Evolutionary conservation across 2,329 filamentous ascomycete species (phyloP).

Genomic region (Nannizziopsis barbatae): DNA sequence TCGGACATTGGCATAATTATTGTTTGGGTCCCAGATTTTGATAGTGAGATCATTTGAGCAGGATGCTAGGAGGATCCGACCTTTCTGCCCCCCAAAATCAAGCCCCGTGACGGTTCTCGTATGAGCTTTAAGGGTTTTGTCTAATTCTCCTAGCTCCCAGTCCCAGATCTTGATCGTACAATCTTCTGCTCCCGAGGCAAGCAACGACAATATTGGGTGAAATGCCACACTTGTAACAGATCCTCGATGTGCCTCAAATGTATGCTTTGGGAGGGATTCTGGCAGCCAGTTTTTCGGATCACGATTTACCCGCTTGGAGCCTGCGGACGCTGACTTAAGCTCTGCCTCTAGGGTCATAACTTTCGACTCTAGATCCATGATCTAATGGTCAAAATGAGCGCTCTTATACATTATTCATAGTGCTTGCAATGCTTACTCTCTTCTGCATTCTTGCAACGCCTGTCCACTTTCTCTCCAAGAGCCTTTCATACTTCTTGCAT

Average conservation of each 20-base stretch:
- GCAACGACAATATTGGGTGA: conserved; percentile 78
- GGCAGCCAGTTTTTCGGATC: conserved; percentile 82
- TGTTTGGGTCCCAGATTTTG: conserved; percentile 84
- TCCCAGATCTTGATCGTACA: conserved; percentile 96
- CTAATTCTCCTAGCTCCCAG: conserved; percentile 84
- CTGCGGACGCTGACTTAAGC: conserved; percentile 69
- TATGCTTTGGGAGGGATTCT: conserved; percentile 59
- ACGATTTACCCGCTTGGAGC: conserved; percentile 67
- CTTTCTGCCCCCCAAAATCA: conserved; percentile 77
- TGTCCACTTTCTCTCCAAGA: conserved; percentile 98
- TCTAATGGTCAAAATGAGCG: conserved; percentile 44
- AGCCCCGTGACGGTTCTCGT: conserved; percentile 80
- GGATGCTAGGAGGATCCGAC: conserved; percentile 65
- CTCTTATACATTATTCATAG: neutral
- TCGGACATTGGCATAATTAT: conserved; percentile 90
- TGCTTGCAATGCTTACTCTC: conserved; percentile 50
- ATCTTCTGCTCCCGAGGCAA: conserved; percentile 89
- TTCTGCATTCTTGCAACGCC: conserved; percentile 89
- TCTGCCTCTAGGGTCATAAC: conserved; percentile 65
- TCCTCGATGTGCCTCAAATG: conserved; percentile 68
- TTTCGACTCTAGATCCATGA: conserved; percentile 81
- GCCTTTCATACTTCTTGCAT: conserved; percentile 77
- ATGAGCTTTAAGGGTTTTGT: conserved; percentile 82
- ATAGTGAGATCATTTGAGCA: conserved; percentile 86
- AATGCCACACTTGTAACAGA: conserved; percentile 83